Conservation (phyloP, 2,329 filamentous ascomycete genomes). For the Pseudocercospora pini-densiflorae region DNA sequence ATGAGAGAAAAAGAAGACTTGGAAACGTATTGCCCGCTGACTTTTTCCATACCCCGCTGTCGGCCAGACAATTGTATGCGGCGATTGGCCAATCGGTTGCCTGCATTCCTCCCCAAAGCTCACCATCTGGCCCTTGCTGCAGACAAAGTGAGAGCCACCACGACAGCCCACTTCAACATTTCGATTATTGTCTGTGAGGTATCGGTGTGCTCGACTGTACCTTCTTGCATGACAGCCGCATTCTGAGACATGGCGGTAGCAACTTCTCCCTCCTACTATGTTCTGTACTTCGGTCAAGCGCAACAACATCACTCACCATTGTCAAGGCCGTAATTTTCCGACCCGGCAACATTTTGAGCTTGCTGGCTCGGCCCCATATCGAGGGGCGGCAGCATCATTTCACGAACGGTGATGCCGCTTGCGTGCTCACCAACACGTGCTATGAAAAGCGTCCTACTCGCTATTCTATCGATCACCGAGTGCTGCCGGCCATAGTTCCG, state of each 20-base stretch:
- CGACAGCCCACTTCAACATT: not conserved
- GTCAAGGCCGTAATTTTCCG: not conserved
- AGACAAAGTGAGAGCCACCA: not conserved
- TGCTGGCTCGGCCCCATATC: not conserved
- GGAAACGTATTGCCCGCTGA: not conserved
- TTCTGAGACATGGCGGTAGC: too few species aligned
- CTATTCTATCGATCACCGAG: too few species aligned
- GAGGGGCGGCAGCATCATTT: not conserved
- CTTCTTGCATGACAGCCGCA: not conserved
- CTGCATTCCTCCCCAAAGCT: not conserved
- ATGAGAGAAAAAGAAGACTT: not conserved
- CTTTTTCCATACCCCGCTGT: constrained; percentile 9
- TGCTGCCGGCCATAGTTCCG: not conserved
- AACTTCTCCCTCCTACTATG: not conserved
- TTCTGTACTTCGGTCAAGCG: not conserved
- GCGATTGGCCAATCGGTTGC: not conserved
- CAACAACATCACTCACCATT: not conserved
- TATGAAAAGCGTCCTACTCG: too few species aligned
- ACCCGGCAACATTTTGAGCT: not conserved
- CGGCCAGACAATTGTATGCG: constrained; percentile 4
- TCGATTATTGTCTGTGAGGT: not conserved
- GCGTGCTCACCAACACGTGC: not conserved
- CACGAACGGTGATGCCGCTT: not conserved
- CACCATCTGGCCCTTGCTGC: not conserved
- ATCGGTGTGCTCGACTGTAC: not conserved